Conservation (phyloP, 2,329 filamentous ascomycete species). For the Aspergillus sclerotialis region DNA sequence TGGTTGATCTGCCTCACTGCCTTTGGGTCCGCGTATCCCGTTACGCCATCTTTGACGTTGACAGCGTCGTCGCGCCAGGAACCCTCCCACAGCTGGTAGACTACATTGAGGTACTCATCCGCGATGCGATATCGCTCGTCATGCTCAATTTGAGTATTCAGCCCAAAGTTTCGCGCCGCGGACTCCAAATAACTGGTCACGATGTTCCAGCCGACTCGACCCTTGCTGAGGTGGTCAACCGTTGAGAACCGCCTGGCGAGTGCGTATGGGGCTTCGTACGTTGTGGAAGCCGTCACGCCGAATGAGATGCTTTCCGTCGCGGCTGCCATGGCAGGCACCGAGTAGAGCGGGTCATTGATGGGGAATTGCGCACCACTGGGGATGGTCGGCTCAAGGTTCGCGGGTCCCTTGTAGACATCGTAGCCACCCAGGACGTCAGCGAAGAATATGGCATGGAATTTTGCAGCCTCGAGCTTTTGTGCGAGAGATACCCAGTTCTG, state of each 20-base stretch:
- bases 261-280: slow-evolving; percentile 50
- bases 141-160: slow-evolving; percentile 41
- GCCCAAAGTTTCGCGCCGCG: slow-evolving; percentile 42
- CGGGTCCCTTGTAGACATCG: slow-evolving; percentile 40
- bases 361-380: slow-evolving; percentile 37
- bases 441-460: slow-evolving; percentile 47
- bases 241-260: slow-evolving; percentile 49
- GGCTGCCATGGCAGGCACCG: slow-evolving; percentile 41
- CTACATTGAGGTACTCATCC: slow-evolving; percentile 42
- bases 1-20: slow-evolving; percentile 34
- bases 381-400: slow-evolving; percentile 32
- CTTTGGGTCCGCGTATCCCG: slow-evolving; percentile 26
- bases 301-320: slow-evolving; percentile 43
- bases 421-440: slow-evolving; percentile 44
- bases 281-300: slow-evolving; percentile 49
- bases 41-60: slow-evolving; percentile 6
- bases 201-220: slow-evolving; percentile 49
- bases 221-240: slow-evolving; percentile 46
- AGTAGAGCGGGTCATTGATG: slow-evolving; percentile 36
- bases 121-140: slow-evolving; percentile 45
- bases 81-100: slow-evolving; percentile 47
- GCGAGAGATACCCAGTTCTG: slow-evolving; percentile 44
- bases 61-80: slow-evolving; percentile 43
- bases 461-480: slow-evolving; percentile 41
- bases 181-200: slow-evolving; percentile 44